Percentiles rank a stretch among this genome's conserved stretches.
phyloP scores from a whole-genome alignment of 2,329 filamentous ascomycete genomes.

The Zalaria obscura region DNA sequence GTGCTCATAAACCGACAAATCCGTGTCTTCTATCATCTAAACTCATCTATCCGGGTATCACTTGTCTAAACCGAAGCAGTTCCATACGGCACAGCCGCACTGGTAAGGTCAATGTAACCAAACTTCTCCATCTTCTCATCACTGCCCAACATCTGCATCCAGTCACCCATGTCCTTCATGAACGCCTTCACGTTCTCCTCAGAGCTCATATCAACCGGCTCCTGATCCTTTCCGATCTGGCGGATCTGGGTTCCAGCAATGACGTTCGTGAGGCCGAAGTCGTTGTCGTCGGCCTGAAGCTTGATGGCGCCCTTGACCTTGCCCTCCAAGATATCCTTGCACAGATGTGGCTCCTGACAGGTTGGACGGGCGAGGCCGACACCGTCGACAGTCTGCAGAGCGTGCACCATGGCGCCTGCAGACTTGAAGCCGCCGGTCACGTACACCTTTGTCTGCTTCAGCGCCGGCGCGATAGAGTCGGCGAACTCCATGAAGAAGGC shows the following conservation, averaged over 20 bases:
- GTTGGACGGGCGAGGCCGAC: slow-evolving; percentile 43
- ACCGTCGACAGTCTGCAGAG: slow-evolving; percentile 43
- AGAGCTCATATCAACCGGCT: slow-evolving; percentile 37
- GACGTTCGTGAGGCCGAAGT: slow-evolving; percentile 36
- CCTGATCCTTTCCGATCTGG: slow-evolving; percentile 37
- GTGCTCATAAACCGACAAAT: too few relatives aligned
- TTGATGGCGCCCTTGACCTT: slow-evolving; percentile 35
- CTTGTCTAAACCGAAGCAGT: slow-evolving; percentile 7
- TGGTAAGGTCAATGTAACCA: slow-evolving; percentile 31
- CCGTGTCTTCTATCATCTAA: background rate
- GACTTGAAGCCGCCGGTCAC: slow-evolving; percentile 46
- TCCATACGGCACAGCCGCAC: slow-evolving; percentile 24
- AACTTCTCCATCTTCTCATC: slow-evolving; percentile 26
- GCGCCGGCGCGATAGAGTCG: slow-evolving; percentile 33
- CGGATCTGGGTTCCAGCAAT: slow-evolving; percentile 36
- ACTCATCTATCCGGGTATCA: background rate
- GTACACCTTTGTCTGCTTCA: slow-evolving; percentile 41
- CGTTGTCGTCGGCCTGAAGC: slow-evolving; percentile 30
- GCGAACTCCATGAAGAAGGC: slow-evolving; percentile 49
- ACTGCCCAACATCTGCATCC: slow-evolving; percentile 24
- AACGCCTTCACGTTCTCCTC: slow-evolving; percentile 34
- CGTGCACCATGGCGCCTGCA: slow-evolving; percentile 42
- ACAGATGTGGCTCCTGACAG: slow-evolving; percentile 35
- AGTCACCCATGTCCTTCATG: slow-evolving; percentile 32
- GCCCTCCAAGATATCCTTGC: slow-evolving; percentile 31